Base-by-base conservation (phyloP, 192 early-diverging fungal genomes). In the Backusella westeae region DNA sequence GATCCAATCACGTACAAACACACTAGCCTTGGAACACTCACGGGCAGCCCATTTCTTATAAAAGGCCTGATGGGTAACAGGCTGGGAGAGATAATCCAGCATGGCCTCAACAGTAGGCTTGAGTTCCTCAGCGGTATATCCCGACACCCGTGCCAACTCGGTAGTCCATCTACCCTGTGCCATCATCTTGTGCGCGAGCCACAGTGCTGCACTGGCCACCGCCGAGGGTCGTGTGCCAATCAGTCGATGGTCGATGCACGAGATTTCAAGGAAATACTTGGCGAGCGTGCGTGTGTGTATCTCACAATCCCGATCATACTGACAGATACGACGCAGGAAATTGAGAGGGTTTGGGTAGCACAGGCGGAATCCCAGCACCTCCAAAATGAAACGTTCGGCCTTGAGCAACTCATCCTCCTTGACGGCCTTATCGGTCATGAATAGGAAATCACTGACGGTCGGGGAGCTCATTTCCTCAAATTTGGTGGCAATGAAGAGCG, bases 261-360 rank as follows among this genome's bases (percentile, higher is more conserved):
- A 89, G 14, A 99, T 90, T 84, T 99, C 98, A 94, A 98, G 94
- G 56, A 98, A 86, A 75, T 96, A 99, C 84, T 99, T 98, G 32
- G 95, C 97, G 19, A 98, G 79, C 1, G 94, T 96, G 59, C 98
- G 91, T 15, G 95, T 94, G 82, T 96, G 93, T 71, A 94, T 89
- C 78, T 98, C 92, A 83, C 96, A 97, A 74, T 91, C 79, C 75
- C 10, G 10, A 32, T 97, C 96, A 32, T 93, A 94, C 85, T 96
- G 97, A 66, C 90, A 93, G 73, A 89, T 89, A 14, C 97, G 91
- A 29, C 97, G 90, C 72, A 98, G 81, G 81, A 99, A 99, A 70
- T 92, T 94, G 86, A 98, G 86, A n/a, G 96, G 94, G 73, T 88
- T 94, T 0, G 98, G 95, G 71, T 95, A 97, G 46, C 91, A 91